Base-by-base conservation (phyloP, 805 yeast species). In the Cyberlindnera mississippiensis region DNA sequence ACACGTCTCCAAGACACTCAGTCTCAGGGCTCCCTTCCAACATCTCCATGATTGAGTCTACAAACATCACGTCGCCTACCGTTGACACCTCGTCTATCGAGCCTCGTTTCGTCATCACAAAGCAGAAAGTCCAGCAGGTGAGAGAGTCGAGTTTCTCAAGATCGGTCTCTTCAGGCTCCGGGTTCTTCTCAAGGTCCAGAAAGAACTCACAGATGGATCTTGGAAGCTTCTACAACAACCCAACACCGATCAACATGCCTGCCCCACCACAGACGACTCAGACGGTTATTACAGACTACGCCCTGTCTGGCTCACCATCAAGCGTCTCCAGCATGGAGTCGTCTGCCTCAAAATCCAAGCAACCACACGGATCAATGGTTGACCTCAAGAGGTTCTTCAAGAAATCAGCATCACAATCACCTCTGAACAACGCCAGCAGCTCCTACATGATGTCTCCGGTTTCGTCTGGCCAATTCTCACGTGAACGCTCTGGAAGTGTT, bases 81-180 rank as follows among this genome's bases (percentile, higher is more conserved):
- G 84, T 84, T 6, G 57, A 68, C 31, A 56, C 77, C 15, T 68
- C 72, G 13, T 72, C 79, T 26, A 80, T 89, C n/a, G 96, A 88
- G 57, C 85, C 95, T 13, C 72, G 96, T 33, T 88, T 89, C 57
- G 79, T 89, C 37, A 83, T 89, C 30, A 85, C 95, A 10, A 79
- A 86, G 54, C 93, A 83, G 46, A 76, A 85, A 40, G 78, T 81
- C 18, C 80, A 51, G 19, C 57, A 51, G 15, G 53, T 46, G 11
- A 57, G 52, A 33, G 45, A 49, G 14, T 56, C 53, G 10, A 30
- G 7, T 34, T 48, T 30, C 41, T 50, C 59, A 1, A 54, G 53
- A 24, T 46, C 49, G 1, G 40, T 39, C 6, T 27, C 51, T 0
- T 38, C 37, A 1, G 35, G 44, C 72, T 34, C 79, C 67, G 52